phyloP scores from a whole-genome alignment of 2,329 filamentous ascomycete species.

The Aspergillus fijiensis region DNA sequence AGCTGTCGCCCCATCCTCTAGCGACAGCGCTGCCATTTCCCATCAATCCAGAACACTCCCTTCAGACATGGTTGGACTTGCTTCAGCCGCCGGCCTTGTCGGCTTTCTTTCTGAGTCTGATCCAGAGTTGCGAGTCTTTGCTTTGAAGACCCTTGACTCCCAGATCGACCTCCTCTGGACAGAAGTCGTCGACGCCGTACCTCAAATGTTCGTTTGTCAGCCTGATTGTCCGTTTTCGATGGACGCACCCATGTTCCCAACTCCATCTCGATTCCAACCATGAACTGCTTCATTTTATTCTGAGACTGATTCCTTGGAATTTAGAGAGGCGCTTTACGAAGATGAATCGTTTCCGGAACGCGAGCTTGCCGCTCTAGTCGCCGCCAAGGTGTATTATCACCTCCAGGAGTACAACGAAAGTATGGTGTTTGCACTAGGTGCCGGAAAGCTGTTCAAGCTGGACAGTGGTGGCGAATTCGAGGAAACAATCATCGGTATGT shows the following conservation, averaged over 20 bases:
- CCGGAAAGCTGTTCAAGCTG: slow-evolving; percentile 91
- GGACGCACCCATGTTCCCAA: not conserved
- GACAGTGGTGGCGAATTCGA: slow-evolving; percentile 92
- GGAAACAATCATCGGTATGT: slow-evolving; percentile 85
- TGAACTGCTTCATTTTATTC: not conserved
- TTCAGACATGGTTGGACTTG: slow-evolving; percentile 78
- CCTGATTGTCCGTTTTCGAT: not conserved
- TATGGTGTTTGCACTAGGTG: slow-evolving; percentile 95
- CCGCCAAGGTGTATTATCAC: slow-evolving; percentile 98
- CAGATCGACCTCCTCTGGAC: slow-evolving; percentile 98
- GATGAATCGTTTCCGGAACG: slow-evolving; percentile 92
- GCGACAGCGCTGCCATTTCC: slow-evolving; percentile 22
- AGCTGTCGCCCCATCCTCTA: slow-evolving; percentile 34
- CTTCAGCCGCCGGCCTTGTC: slow-evolving; percentile 90
- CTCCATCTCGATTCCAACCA: not conserved
- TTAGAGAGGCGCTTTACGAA: slow-evolving; percentile 93
- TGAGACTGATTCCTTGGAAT: slow-evolving; percentile 16
- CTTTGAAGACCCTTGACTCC: slow-evolving; percentile 90
- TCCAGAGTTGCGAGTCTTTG: slow-evolving; percentile 89
- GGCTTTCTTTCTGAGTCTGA: slow-evolving; percentile 95
- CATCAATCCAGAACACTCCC: slow-evolving; percentile 15
- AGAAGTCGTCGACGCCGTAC: slow-evolving; percentile 88
- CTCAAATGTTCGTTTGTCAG: slow-evolving; percentile 72
- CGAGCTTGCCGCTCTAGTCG: slow-evolving; percentile 87
- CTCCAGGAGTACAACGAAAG: slow-evolving; percentile 98